Evolutionary conservation across 345 rosid genomes (phyloP), one percentile per base, ranked within the genome.

Genomic region (Eucalyptus tenuipes): DNA sequence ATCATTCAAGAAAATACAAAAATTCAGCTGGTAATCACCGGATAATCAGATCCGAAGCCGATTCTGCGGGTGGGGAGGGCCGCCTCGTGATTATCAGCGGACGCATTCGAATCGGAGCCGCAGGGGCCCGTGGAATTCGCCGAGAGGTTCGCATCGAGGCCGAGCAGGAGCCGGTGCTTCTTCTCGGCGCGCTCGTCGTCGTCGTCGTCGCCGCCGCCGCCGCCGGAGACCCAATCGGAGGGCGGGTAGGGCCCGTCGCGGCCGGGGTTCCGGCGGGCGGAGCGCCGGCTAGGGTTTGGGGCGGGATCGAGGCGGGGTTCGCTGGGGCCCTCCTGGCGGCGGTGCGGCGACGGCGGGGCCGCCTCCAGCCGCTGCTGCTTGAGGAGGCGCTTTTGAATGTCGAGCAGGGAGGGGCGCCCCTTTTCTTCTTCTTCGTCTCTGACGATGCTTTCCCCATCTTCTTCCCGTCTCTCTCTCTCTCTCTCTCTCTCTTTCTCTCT

Each of bases 401-500:
- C 99, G 85, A 97, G 89, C 17, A 97, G 97, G 88, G 99, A 96
- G 5, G 99, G 99, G 71, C 99, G 95, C 40, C 99, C 99, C 93
- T 97, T 97, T 97, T 97, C 96, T 95, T 97, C 98, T 91, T 96
- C 99, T 93, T 95, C 95, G 90, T 94, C 92, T 92, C 92, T 96
- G 92, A 92, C 91, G 94, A 91, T 89, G 22, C 48, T 87, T 85
- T 81, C 86, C 61, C 93, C 80, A 91, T 92, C 93, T 90, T 92
- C 90, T 47, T 79, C 71, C 90, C 50, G 87, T 89, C 57, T 90
- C 48, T 86, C 57, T 31, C n/a, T 86, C 85, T 75, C 29, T 85
- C 71, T 71, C 31, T 55, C 68, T 45, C 66, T 40, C 66, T 86
- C 86, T 57, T 37, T 87, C 85, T 86, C 22, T 53, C 66, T 44